These are phyloP conservation scores for Globisporangium canariense DNA, from an alignment of 352 stramenopile species.

Conservation along the genomic window DNA sequence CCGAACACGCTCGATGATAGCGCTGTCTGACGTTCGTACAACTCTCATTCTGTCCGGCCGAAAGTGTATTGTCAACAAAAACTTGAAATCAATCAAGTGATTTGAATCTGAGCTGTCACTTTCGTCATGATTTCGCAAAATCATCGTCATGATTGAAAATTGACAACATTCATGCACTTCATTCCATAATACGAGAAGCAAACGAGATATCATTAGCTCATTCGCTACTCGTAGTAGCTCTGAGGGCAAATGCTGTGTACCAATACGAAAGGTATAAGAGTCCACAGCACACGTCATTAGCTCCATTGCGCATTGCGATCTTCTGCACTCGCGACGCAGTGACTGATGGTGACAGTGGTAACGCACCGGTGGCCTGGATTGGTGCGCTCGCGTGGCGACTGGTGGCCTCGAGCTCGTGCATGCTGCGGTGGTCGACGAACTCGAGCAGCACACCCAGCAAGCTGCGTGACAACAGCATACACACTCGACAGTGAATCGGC, in stretches of 20 bases:
- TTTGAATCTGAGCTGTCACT: not conserved
- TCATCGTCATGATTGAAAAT: too few relatives aligned
- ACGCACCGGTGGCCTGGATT: conserved; percentile 16
- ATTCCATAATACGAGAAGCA: too few relatives aligned
- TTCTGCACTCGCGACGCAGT: not conserved
- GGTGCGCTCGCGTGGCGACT: conserved; percentile 15
- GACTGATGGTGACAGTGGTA: not conserved
- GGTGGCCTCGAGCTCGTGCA: conserved; percentile 24
- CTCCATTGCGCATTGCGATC: not conserved
- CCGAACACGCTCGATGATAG: not conserved
- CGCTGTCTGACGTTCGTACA: too few relatives aligned
- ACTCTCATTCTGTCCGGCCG: not conserved
- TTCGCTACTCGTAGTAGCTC: too few relatives aligned
- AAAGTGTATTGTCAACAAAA: conserved; percentile 1
- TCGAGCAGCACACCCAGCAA: conserved; percentile 28
- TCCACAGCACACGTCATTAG: not conserved
- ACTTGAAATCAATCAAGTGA: not conserved
- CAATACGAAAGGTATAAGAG: not conserved
- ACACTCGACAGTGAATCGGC: not conserved
- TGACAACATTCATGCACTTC: too few relatives aligned
- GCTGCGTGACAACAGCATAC: conserved; percentile 12
- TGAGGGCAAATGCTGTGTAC: too few relatives aligned
- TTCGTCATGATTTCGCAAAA: too few relatives aligned
- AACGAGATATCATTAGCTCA: too few relatives aligned
- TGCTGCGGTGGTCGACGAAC: conserved; percentile 24